Evolutionary conservation across 805 yeast genomes (phyloP), one percentile per base, ranked within the genome.

Genomic region (Yarrowia hollandica): DNA sequence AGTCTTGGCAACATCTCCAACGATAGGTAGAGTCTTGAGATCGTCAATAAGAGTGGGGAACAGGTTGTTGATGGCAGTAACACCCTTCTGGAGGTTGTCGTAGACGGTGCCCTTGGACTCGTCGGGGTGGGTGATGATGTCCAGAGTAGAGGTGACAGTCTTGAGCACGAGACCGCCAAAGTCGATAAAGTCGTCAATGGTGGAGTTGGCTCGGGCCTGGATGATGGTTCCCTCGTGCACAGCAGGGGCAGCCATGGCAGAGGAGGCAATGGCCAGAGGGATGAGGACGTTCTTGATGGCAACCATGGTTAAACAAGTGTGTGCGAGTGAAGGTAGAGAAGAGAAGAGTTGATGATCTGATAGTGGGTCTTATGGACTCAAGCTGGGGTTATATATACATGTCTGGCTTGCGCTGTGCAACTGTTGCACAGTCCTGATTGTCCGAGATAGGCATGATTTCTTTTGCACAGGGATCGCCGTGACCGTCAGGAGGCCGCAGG

Each of bases 31-130:
- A 30, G 52, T 44, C 52, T 44, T 19, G 52, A 44, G 52, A 16
- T 44, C 52, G n/a, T 44, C 34, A 19, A 44, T 44, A 25, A 44
- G 35, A 44, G 26, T 19, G 25, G 52, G 52, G 52, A 44, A 44
- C 35, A 44, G 35, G 25, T 19, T 30, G 52, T 44, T 44, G 35
- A 44, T 44, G 16, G 31, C 23, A 5, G 34, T n/a, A 10, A 44
- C 18, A 5, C 52, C 52, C 52, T 44, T 44, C 52, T 44, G 35
- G 19, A 44, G 52, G 52, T 44, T 44, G 26, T 44, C 52, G 52
- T 44, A 44, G 18, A 44, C 52, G 12, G 52, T 18, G 12, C 52
- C 52, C 52, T 44, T 44, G 35, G 35, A 14, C 52, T 44, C 8
- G 35, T 44, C 35, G 26, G 52, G 52, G 52, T 19, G 25, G 12